These are phyloP conservation scores for Xylaria sp. DNA, from an alignment of 2,329 filamentous ascomycete species.

Conservation along the genomic window DNA sequence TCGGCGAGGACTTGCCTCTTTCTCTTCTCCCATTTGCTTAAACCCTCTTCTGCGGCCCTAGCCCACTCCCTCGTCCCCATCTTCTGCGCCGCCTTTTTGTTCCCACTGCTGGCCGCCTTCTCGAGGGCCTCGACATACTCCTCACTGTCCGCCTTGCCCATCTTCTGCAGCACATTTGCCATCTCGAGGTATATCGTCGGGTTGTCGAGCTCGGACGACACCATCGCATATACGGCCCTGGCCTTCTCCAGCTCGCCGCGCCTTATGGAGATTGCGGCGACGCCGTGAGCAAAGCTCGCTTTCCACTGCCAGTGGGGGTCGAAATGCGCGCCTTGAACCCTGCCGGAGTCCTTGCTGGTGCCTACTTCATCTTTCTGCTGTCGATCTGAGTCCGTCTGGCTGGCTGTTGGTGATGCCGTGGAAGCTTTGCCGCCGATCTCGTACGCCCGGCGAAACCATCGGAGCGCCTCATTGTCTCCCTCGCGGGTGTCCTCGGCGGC, in stretches of 20 bases:
- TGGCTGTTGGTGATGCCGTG: background rate
- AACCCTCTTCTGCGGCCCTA: constrained; percentile 26
- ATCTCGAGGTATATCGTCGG: constrained; percentile 44
- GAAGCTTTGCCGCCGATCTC: constrained; percentile 14
- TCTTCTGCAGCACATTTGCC: constrained; percentile 44
- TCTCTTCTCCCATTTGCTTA: constrained; percentile 38
- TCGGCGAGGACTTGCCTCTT: constrained; percentile 40
- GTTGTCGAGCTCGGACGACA: constrained; percentile 49
- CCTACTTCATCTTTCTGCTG: background rate
- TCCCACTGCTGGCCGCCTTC: constrained; percentile 50
- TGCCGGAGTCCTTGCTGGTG: constrained; percentile 19
- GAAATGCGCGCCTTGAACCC: constrained; percentile 23
- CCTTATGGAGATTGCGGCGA: constrained; percentile 45
- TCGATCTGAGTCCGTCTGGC: background rate
- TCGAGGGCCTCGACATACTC: constrained; percentile 44
- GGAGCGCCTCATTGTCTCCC: constrained; percentile 45
- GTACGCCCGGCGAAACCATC: constrained; percentile 47
- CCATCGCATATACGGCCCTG: constrained; percentile 40
- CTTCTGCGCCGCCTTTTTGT: constrained; percentile 42
- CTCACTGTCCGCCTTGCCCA: constrained; percentile 33
- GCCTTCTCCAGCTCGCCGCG: constrained; percentile 40
- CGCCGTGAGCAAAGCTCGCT: constrained; percentile 46
- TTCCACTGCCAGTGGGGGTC: constrained; percentile 51
- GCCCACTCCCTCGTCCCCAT: constrained; percentile 41
- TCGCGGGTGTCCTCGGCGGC: constrained; percentile 30